A percentile compares a stretch with the other conserved stretches of the same genome.
These are phyloP conservation scores for Echria macrotheca DNA, from an alignment of 495 filamentous ascomycete genomes.

Conservation along the genomic window DNA sequence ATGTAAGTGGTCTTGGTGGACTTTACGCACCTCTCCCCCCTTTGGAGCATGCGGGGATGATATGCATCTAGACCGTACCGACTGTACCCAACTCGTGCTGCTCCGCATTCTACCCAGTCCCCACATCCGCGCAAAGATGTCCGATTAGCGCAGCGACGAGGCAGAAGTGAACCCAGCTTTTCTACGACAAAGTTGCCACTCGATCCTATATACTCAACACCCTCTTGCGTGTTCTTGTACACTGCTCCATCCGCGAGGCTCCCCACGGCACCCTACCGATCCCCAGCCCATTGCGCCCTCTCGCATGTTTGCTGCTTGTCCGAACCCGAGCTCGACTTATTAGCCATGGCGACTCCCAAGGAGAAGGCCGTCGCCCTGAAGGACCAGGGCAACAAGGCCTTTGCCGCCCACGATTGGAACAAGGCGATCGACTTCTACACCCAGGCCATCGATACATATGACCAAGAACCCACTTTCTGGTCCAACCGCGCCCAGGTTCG, in stretches of 20 bases:
- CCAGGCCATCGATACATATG: constrained; percentile 82
- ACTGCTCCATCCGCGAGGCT: background rate
- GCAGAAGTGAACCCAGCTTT: too few relatives aligned
- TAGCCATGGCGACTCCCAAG: constrained; percentile 31
- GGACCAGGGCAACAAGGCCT: constrained; percentile 90
- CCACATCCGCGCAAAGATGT: too few relatives aligned
- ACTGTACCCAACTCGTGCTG: too few relatives aligned
- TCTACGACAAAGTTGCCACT: too few relatives aligned
- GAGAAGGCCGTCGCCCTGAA: constrained; percentile 76
- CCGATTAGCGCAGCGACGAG: too few relatives aligned
- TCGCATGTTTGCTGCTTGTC: too few relatives aligned
- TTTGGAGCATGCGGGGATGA: too few relatives aligned
- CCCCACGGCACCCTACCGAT: background rate
- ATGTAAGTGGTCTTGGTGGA: too few relatives aligned
- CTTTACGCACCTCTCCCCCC: too few relatives aligned
- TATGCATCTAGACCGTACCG: too few relatives aligned
- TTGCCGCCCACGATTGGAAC: constrained; percentile 81
- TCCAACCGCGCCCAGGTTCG: constrained; percentile 81
- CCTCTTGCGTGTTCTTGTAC: background rate
- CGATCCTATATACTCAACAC: background rate
- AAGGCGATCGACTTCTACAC: constrained; percentile 80
- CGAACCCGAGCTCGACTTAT: too few relatives aligned
- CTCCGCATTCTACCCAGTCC: too few relatives aligned
- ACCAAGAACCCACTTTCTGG: constrained; percentile 81
- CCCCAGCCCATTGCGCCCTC: background rate